Evolutionary conservation across 2,329 filamentous ascomycete species (phyloP).

Genomic region (Alternaria atra): DNA sequence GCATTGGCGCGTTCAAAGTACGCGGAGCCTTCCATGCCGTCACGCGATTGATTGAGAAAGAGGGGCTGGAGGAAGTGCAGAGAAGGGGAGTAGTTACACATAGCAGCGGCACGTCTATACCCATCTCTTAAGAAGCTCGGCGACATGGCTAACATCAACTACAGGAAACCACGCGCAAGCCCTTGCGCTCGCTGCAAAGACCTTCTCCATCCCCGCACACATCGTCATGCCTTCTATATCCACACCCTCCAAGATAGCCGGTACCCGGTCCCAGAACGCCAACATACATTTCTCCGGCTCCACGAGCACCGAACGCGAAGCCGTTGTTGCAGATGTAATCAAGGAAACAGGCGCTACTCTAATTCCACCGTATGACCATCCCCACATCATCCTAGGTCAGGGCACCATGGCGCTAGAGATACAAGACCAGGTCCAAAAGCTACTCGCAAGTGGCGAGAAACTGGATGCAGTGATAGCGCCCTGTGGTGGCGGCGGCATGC

Average conservation of each 20-base stretch:
- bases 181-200: conserved; percentile 81
- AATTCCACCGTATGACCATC: conserved; percentile 91
- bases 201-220: conserved; percentile 77
- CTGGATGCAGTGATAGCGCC: conserved; percentile 74
- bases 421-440: conserved; percentile 72
- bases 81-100: conserved; percentile 85
- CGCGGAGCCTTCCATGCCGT: conserved; percentile 90
- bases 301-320: conserved; percentile 82
- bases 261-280: conserved; percentile 80
- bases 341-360: conserved; percentile 77
- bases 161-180: conserved; percentile 94
- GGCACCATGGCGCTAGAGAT: conserved; percentile 89
- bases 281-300: conserved; percentile 82
- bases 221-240: conserved; percentile 94
- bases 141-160: not conserved
- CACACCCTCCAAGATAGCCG: conserved; percentile 85
- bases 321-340: conserved; percentile 74
- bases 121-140: not conserved
- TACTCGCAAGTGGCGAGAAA: conserved; percentile 54
- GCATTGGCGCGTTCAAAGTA: conserved; percentile 90
- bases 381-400: conserved; percentile 89
- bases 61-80: conserved; percentile 51
- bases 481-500: conserved; percentile 87
- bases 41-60: conserved; percentile 70
- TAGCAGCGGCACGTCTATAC: conserved; percentile 72